Evolutionary conservation across 148 eudicot genomes (phyloP).

Genomic region (Linanthus parryae): DNA sequence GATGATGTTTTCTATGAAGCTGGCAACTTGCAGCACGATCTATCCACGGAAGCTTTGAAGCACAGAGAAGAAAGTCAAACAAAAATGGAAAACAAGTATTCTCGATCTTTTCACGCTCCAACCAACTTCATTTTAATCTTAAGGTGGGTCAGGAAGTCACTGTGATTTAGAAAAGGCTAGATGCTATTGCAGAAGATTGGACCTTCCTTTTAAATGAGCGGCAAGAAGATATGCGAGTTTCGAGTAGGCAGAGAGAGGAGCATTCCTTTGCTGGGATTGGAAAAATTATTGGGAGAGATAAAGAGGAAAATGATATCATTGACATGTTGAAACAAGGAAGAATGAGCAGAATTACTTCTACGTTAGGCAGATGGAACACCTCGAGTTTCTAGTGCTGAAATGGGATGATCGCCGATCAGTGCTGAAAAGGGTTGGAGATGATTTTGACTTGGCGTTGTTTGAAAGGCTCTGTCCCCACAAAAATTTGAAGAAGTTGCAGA

Average conservation of each 20-base stretch:
- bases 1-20: too few relatives aligned
- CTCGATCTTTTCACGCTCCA: background rate
- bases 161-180: background rate
- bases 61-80: background rate
- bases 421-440: too few relatives aligned
- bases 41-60: background rate
- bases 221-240: background rate
- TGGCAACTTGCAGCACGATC: background rate
- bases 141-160: background rate
- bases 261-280: background rate
- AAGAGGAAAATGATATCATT: background rate
- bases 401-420: too few relatives aligned
- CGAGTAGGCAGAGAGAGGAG: background rate
- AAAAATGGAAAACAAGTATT: background rate
- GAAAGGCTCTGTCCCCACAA: too few relatives aligned
- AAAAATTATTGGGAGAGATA: background rate
- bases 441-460: too few relatives aligned
- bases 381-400: too few relatives aligned
- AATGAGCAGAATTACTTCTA: too few relatives aligned
- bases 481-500: too few relatives aligned
- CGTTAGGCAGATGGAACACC: too few relatives aligned
- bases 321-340: too few relatives aligned
- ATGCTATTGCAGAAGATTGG: background rate
- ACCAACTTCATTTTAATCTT: background rate
- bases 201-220: background rate